Base-by-base conservation (phyloP, 1,139 yeast species). In the Debaryomyces singareniensis region DNA sequence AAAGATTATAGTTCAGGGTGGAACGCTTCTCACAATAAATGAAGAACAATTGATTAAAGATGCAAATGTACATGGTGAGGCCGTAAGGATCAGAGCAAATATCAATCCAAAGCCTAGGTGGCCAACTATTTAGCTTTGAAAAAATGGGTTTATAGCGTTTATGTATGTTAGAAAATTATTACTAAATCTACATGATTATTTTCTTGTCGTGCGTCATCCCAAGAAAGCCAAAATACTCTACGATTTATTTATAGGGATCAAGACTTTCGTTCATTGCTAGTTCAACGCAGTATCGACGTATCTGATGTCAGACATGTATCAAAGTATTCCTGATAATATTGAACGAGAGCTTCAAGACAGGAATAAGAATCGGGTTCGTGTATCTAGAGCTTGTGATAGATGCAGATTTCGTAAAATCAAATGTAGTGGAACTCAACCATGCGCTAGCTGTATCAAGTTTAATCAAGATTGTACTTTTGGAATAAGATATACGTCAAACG, bases 351-450 rank as follows among this genome's bases (percentile, higher is more conserved):
- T n/a, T n/a, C n/a, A n/a, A n/a, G n/a, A n/a, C n/a, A n/a, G n/a
- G n/a, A 18, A n/a, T 18, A 23, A 23, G 27, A 45, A 37, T 4
- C 45, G 75, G 26, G 42, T 67, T 41, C 51, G 79, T 29, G 83
- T 75, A 3, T 61, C 65, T 28, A 68, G 66, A 37, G 84, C 84
- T 2, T 77, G 84, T 43, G 77, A 70, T 36, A 56, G 78, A 15
- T 77, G 84, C 50, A 60, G 80, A 38, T 55, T 61, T 20, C 78
- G 75, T 35, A 77, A 77, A 49, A 74, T 74, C 37, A 77, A 77
- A 44, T 77, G 84, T 46, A 68, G 75, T 28, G 83, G 83, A 3
- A 56, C 64, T 14, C 49, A 49, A 28, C 83, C 84, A 3, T 77
- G 84, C 40, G 42, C 46, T 7, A 61, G 72, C 5, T 77, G 84